Evolutionary conservation across 352 stramenopile genomes (phyloP), one percentile per base, ranked within the genome.

Genomic region (Phytophthora sp.): DNA sequence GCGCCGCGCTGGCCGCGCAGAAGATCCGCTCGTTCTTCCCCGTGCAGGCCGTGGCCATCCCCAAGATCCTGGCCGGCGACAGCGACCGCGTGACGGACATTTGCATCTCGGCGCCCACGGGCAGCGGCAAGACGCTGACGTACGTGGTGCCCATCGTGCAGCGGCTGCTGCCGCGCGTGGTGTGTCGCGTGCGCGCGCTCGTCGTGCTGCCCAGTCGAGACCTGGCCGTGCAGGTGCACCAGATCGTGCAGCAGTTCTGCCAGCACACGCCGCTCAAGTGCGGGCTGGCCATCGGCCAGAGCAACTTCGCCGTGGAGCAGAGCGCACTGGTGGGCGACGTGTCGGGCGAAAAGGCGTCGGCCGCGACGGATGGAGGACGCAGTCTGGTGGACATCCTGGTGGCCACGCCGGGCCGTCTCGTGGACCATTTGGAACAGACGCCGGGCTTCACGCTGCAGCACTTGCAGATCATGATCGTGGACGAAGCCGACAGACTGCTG

Each of bases 401-500:
- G 20, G 91, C 91, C n/a, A 99, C 97, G 18, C 97, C 97, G 1
- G 97, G 97, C 21, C 87, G 97, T 46, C 83, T 99, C 12, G 87
- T 99, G 21, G 97, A 99, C 70, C 97, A 99, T 75, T 67, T 99
- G 24, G 90, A 98, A 64, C 88, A 97, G 61, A 99, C 97, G 17
- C 92, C 88, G n/a, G 97, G 96, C 31, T 99, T 99, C 61, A 99
- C 95, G 45, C 74, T 99, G 54, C 92, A 99, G 63, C 96, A 99
- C 69, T 74, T 99, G 45, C 80, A 95, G 69, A 98, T 98, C 65
- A 82, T 99, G 37, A 94, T 99, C 2, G 88, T 99, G 26, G 97
- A 99, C 60, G 97, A 99, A 78, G 97, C 96, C 0, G 97, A 99
- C 74, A 80, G 96, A 17, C 78, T 99, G 45, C 66, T 99, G 49